Percentiles rank a stretch among this genome's conserved stretches.
Evolutionary conservation across 371 early-diverging fungal genomes (phyloP).

Genomic region (Zychaea mexicana): DNA sequence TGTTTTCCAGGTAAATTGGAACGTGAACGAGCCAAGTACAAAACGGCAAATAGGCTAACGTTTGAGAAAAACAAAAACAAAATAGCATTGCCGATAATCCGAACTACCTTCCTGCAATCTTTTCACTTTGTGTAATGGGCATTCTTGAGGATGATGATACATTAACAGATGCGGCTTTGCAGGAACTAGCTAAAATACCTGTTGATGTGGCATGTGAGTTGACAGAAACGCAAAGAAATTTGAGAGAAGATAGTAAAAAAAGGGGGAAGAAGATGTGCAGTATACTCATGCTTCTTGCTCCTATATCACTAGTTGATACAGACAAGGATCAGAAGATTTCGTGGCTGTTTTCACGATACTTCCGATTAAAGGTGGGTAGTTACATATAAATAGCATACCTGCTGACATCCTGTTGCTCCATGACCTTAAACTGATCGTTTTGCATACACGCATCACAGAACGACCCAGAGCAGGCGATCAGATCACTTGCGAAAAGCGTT

Average conservation of each 20-base stretch:
- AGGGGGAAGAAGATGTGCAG: neutral
- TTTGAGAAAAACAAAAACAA: neutral
- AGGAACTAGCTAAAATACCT: constrained; percentile 70
- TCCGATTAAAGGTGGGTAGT: constrained; percentile 34
- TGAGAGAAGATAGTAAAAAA: neutral
- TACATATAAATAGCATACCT: constrained; percentile 4
- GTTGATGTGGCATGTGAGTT: constrained; percentile 48
- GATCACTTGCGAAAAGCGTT: constrained; percentile 35
- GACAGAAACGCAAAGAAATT: neutral
- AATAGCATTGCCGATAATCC: constrained; percentile 57
- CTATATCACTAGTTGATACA: constrained; percentile 22
- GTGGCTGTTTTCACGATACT: constrained; percentile 38
- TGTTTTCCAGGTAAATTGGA: constrained; percentile 60
- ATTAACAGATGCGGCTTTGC: constrained; percentile 73
- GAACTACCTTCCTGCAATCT: constrained; percentile 68
- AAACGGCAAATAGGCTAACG: constrained; percentile 24
- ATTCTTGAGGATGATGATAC: constrained; percentile 73
- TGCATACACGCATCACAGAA: constrained; percentile 16
- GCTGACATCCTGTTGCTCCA: neutral
- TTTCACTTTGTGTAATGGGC: constrained; percentile 80
- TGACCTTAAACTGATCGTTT: too few species aligned
- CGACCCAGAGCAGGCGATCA: constrained; percentile 23
- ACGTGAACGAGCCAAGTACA: constrained; percentile 34
- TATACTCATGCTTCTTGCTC: neutral
- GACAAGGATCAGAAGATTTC: constrained; percentile 41